phyloP scores from a whole-genome alignment of 257 asterid genomes.

The Linaria vulgaris region DNA sequence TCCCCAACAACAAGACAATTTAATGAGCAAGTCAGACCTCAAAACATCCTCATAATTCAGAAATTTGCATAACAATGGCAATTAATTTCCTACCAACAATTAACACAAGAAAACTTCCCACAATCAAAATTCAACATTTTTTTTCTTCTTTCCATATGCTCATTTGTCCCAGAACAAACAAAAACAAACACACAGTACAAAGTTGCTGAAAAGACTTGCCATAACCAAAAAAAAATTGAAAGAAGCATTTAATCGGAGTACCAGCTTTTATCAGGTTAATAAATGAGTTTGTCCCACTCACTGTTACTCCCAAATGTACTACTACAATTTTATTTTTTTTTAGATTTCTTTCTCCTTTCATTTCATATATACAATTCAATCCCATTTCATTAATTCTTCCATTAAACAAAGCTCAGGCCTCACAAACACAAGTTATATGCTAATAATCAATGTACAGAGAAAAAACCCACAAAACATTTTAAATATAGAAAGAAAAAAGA shows the following conservation, averaged over 20 bases:
- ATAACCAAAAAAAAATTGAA: conserved; percentile 5
- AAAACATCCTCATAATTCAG: conserved; percentile 13
- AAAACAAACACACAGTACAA: background rate
- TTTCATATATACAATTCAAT: no score
- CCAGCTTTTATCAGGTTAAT: conserved; percentile 28
- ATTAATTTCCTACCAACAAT: background rate
- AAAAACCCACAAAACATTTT: background rate
- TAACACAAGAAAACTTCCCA: background rate
- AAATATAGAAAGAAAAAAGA: background rate
- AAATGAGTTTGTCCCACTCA: conserved; percentile 29
- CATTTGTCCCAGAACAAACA: background rate
- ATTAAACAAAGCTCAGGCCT: no score
- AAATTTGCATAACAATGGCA: conserved; percentile 15
- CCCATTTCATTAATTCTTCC: conserved; percentile 11
- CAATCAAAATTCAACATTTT: background rate
- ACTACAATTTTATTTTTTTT: no score
- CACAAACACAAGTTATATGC: no score
- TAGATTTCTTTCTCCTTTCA: no score
- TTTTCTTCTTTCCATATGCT: background rate
- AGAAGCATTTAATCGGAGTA: conserved; percentile 26
- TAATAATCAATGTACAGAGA: background rate
- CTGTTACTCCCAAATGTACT: conserved; percentile 21
- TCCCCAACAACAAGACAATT: background rate
- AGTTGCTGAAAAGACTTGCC: conserved; percentile 2
- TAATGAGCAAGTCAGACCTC: background rate